Conservation (phyloP, 495 filamentous ascomycete genomes). For the Penicillium lividum region DNA sequence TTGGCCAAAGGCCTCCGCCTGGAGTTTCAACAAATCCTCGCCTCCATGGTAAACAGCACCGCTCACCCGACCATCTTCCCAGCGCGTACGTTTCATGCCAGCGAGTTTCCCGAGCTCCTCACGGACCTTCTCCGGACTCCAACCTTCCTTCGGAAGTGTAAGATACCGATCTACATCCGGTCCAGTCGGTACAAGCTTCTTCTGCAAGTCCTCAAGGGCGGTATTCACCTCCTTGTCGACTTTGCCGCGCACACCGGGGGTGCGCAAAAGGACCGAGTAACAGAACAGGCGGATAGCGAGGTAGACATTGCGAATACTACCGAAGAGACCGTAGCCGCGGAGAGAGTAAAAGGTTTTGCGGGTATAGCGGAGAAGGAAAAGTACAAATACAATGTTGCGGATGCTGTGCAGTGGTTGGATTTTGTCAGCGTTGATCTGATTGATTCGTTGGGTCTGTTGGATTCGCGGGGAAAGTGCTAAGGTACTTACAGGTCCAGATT, state of each 20-base stretch:
- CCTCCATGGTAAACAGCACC: constrained; percentile 98
- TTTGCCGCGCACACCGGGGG: constrained; percentile 78
- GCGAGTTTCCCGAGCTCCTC: constrained; percentile 78
- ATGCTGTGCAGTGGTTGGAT: constrained; percentile 50
- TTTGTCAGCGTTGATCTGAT: constrained; percentile 16
- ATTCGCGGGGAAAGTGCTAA: constrained; percentile 15
- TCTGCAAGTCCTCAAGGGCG: constrained; percentile 69
- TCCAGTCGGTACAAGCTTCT: constrained; percentile 74
- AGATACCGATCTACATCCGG: constrained; percentile 72
- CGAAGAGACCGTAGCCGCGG: constrained; percentile 83
- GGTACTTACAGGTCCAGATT: constrained; percentile 79
- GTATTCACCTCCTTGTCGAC: constrained; percentile 75
- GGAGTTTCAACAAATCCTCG: constrained; percentile 75
- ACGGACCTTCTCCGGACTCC: constrained; percentile 74
- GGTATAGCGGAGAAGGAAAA: constrained; percentile 85
- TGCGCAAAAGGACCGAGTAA: constrained; percentile 83
- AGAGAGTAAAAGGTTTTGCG: constrained; percentile 80
- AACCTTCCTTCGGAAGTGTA: constrained; percentile 80
- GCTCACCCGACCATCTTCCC: constrained; percentile 94
- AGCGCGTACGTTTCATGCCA: constrained; percentile 88
- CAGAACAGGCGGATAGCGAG: constrained; percentile 64
- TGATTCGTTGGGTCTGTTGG: background rate
- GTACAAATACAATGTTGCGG: constrained; percentile 84
- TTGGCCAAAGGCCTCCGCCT: constrained; percentile 86
- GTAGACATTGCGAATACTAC: constrained; percentile 73